Percentiles rank a stretch among this genome's conserved stretches.
Conservation (phyloP, 2,329 filamentous ascomycete species). For the Xylariaceae sp. region DNA sequence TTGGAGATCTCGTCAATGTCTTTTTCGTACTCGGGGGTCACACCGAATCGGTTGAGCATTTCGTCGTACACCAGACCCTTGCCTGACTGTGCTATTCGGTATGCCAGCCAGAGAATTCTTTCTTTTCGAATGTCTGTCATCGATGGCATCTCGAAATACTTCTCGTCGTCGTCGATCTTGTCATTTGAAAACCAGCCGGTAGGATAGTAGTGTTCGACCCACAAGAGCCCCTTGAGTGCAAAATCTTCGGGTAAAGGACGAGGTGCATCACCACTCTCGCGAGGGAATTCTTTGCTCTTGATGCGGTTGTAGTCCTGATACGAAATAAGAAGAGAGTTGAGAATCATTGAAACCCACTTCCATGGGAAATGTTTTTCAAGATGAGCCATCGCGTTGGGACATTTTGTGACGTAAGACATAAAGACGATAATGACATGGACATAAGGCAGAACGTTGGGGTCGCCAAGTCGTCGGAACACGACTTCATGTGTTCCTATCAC, state of each 20-base stretch:
- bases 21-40: slow-evolving; percentile 35
- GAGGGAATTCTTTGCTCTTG: slow-evolving; percentile 44
- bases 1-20: slow-evolving; percentile 23
- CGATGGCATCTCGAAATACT: slow-evolving; percentile 58
- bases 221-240: slow-evolving; percentile 59
- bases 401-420: slow-evolving; percentile 42
- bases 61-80: slow-evolving; percentile 47
- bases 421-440: slow-evolving; percentile 61
- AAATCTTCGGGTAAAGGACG: slow-evolving; percentile 67
- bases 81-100: slow-evolving; percentile 39
- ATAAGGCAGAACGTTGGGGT: slow-evolving; percentile 58
- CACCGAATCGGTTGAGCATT: slow-evolving; percentile 35
- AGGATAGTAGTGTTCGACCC: slow-evolving; percentile 56
- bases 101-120: slow-evolving; percentile 56
- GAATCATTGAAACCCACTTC: slow-evolving; percentile 41
- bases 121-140: slow-evolving; percentile 55
- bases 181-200: slow-evolving; percentile 54
- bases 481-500: slow-evolving; percentile 29
- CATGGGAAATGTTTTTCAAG: slow-evolving; percentile 50
- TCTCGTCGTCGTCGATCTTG: slow-evolving; percentile 64
- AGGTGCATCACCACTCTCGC: slow-evolving; percentile 39
- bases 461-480: slow-evolving; percentile 49
- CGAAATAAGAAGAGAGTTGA: slow-evolving; percentile 36
- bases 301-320: slow-evolving; percentile 33
- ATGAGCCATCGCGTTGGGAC: slow-evolving; percentile 39